A percentile compares a stretch with the other conserved stretches of the same genome.
Conservation (phyloP, 116 monocot genomes). For the Zostera marina region DNA sequence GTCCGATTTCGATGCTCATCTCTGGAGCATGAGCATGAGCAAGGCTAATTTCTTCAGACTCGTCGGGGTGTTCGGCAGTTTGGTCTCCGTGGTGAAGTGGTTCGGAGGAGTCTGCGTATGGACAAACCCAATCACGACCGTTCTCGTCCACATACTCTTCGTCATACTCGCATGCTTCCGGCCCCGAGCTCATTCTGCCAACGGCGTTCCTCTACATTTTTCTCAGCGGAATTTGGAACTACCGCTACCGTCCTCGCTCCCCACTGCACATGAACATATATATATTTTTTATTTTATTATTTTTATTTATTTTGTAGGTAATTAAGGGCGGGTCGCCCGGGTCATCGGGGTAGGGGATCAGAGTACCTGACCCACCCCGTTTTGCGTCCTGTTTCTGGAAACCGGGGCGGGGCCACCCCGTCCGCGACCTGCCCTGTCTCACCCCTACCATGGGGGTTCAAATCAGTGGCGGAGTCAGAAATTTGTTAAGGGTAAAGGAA, state of each 20-base stretch:
- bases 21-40: conserved; percentile 76
- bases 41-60: conserved; percentile 84
- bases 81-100: conserved; percentile 30
- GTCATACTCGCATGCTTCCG: conserved; percentile 17
- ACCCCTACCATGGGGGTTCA: no score
- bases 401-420: no score
- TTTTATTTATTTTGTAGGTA: no score
- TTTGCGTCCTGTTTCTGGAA: no score
- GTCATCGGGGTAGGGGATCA: no score
- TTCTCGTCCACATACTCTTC: conserved; percentile 7
- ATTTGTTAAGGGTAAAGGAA: no score
- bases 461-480: no score
- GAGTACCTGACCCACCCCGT: no score
- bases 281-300: no score
- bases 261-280: conserved; percentile 60
- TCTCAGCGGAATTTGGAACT: conserved; percentile 35
- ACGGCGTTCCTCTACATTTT: conserved; percentile 13
- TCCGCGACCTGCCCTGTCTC: no score
- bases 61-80: conserved; percentile 31
- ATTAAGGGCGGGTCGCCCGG: no score
- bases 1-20: conserved; percentile 45
- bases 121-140: conserved; percentile 29
- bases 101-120: conserved; percentile 37
- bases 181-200: conserved; percentile 54
- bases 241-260: conserved; percentile 35